Conservation (phyloP, 2,329 filamentous ascomycete genomes). For the Fusarium beomiforme region DNA sequence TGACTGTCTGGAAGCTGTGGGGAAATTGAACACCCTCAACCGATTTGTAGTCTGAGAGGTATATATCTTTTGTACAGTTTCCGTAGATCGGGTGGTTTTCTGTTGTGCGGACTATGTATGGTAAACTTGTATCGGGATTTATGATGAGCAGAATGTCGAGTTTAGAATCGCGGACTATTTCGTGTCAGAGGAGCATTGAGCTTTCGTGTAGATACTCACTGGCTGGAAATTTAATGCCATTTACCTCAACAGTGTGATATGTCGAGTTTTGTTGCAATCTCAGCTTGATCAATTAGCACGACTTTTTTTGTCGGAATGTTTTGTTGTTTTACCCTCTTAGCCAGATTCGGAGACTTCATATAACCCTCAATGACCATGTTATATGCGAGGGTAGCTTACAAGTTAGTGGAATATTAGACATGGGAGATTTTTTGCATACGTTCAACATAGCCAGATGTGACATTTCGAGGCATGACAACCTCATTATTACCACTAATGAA, state of each 20-base stretch:
- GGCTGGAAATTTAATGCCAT: neutral
- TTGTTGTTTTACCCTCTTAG: neutral
- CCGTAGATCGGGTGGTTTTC: conserved; percentile 22
- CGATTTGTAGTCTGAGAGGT: conserved; percentile 14
- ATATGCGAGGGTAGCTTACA: neutral
- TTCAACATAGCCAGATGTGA: conserved; percentile 18
- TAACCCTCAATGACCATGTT: neutral
- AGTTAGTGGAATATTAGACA: fast-evolving
- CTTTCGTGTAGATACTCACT: neutral
- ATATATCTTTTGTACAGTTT: neutral
- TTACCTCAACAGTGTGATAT: neutral
- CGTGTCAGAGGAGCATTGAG: neutral
- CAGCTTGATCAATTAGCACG: neutral
- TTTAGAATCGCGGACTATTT: neutral
- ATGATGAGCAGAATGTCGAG: conserved; percentile 1
- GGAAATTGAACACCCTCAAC: conserved; percentile 15
- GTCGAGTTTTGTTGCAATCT: fast-evolving
- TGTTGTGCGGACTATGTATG: conserved; percentile 12
- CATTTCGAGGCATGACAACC: neutral
- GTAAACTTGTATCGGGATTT: neutral
- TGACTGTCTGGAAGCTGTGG: conserved; percentile 12
- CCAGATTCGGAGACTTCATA: neutral
- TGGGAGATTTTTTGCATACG: fast-evolving
- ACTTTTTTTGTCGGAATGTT: too few relatives aligned
- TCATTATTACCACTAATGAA: conserved; percentile 21